A percentile compares a stretch with the other conserved stretches of the same genome.
These are phyloP conservation scores for Phlebiopsis flavidoalba DNA, from an alignment of 768 basidiomycete species.

Conservation along the genomic window DNA sequence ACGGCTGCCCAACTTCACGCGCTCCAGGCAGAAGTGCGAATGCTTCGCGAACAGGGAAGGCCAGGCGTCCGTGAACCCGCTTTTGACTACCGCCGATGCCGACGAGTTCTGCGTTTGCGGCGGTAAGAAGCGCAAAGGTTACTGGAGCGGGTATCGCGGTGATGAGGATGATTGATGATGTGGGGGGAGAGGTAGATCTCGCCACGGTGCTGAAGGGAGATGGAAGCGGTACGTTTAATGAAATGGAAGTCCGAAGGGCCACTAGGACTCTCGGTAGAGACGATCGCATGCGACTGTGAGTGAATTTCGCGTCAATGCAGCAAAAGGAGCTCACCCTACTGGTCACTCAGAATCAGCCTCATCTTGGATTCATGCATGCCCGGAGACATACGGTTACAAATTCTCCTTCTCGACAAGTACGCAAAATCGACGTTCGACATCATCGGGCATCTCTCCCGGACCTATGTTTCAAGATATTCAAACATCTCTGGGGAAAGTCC, in stretches of 20 bases:
- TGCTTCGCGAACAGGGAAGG: constrained; percentile 45
- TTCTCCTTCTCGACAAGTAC: constrained; percentile 81
- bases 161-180: constrained; percentile 40
- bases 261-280: constrained; percentile 58
- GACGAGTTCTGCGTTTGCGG: constrained; percentile 48
- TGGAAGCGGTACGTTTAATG: constrained; percentile 56
- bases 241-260: constrained; percentile 62
- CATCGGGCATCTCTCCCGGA: constrained; percentile 66
- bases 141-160: constrained; percentile 68
- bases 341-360: constrained; percentile 43
- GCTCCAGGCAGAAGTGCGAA: constrained; percentile 72
- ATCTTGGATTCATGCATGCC: constrained; percentile 73
- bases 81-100: constrained; percentile 12
- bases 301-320: constrained; percentile 17
- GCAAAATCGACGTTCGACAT: constrained; percentile 79
- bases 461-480: constrained; percentile 59
- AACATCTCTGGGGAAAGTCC: constrained; percentile 48
- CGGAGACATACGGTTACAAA: constrained; percentile 81
- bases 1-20: constrained; percentile 82
- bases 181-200: constrained; percentile 44
- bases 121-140: constrained; percentile 55
- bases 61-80: constrained; percentile 8
- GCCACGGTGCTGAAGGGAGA: constrained; percentile 43
- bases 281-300: constrained; percentile 72
- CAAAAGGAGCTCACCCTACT: background rate